Evolutionary conservation across 106 monocot species (phyloP), one percentile per base, ranked within the genome.

Genomic region (Iris macrosiphon): DNA sequence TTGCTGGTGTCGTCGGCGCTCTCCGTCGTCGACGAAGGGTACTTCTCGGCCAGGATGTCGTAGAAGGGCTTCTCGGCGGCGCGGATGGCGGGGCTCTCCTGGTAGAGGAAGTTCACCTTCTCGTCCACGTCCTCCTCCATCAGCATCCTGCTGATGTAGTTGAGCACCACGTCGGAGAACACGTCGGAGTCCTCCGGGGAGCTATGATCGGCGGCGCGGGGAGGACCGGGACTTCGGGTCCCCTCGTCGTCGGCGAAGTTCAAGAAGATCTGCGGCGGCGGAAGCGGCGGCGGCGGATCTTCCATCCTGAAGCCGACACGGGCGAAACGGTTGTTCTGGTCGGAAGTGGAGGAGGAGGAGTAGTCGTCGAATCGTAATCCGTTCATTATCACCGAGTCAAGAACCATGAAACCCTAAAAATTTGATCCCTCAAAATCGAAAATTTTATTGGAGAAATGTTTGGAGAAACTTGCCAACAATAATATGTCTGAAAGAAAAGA

Each of bases 91-190:
- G 74, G 67, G 0, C 54, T 55, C 28, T 74, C 87, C 55, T 71
- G 74, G 28, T 68, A 68, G 21, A 67, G 19, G 14, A 41, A 42
- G 28, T 70, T 53, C 5, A 72, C 54, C 72, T 80, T 81, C 27
- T 89, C 89, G 27, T 95, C 94, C 24, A 82, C 79, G 50, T 84
- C 88, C 78, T 89, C 94, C 53, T 98, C 82, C 77, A 98, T 74
- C 14, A 98, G 68, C 73, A 90, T 90, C 43, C 35, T 58, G 49
- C 70, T 83, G 46, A 98, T 90, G 65, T 86, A 87, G 13, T 49
- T 63, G 4, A 98, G 72, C 4, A 69, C 64, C 22, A 80, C 65
- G 37, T 83, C 74, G 2, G 88, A 73, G 50, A 75, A 61, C 18
- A 78, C 58, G 28, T 76, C 75, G 11, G 59, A 28, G 19, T 78